phyloP scores from a whole-genome alignment of 139 green algal species.

The Tetradesmus obliquus region DNA sequence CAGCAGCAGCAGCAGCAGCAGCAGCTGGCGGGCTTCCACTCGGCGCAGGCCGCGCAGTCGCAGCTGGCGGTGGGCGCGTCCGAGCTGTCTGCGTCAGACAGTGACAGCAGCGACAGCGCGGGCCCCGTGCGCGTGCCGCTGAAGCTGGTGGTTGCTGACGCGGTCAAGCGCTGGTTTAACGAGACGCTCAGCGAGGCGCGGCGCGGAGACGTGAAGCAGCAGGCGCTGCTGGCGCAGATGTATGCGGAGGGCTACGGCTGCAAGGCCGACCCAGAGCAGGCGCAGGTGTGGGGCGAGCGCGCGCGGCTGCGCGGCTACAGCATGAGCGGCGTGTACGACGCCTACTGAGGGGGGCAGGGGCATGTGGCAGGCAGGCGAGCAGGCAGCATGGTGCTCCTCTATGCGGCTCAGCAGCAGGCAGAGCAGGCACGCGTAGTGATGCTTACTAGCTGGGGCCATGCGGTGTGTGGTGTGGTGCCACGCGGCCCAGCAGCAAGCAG shows the following conservation, averaged over 20 bases:
- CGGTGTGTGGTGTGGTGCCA: no score
- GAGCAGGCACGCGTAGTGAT: background rate
- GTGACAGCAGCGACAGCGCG: background rate
- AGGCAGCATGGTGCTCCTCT: background rate
- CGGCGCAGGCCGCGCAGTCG: background rate
- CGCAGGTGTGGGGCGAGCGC: slow-evolving; percentile 8
- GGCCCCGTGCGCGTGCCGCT: slow-evolving; percentile 22
- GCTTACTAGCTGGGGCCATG: no score
- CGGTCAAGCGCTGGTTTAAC: slow-evolving; percentile 46
- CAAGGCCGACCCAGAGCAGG: slow-evolving; percentile 24
- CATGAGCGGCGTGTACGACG: slow-evolving; percentile 29
- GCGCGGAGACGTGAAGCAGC: slow-evolving; percentile 44
- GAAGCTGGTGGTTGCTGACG: slow-evolving; percentile 41
- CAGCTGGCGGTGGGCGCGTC: background rate
- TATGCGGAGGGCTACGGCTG: slow-evolving; percentile 42
- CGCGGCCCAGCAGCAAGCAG: no score
- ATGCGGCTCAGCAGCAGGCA: background rate
- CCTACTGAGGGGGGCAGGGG: background rate
- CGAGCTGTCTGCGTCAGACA: slow-evolving; percentile 35
- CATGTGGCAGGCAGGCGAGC: background rate
- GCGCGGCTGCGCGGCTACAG: slow-evolving; percentile 20
- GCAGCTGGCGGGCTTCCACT: background rate
- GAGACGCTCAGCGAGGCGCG: slow-evolving; percentile 41
- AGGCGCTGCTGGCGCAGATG: slow-evolving; percentile 30
- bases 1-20: slow-evolving; percentile 8